Conservation (phyloP, 2,329 filamentous ascomycete genomes). For the Arthrobotrys pseudoclavata region DNA sequence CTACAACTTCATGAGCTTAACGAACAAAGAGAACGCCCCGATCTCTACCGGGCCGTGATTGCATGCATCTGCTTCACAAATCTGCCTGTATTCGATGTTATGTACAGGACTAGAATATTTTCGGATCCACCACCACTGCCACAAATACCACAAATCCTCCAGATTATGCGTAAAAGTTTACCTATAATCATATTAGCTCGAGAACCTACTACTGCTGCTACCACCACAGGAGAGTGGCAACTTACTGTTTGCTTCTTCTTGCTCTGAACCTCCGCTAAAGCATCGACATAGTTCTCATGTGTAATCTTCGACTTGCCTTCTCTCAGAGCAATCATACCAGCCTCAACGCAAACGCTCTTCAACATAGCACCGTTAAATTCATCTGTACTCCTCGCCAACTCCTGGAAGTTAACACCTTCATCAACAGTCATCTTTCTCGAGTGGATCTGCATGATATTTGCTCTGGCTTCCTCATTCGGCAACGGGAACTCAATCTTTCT, state of each 20-base stretch:
- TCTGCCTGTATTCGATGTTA: constrained; percentile 51
- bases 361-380: constrained; percentile 98
- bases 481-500: constrained; percentile 98
- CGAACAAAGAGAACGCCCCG: not conserved
- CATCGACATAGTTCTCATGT: constrained; percentile 98
- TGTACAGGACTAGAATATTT: constrained; percentile 47
- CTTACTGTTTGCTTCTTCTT: constrained; percentile 88
- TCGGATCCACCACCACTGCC: constrained; percentile 11
- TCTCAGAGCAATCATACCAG: constrained; percentile 97
- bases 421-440: constrained; percentile 98
- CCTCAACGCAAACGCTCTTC: constrained; percentile 98
- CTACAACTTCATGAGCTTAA: not conserved
- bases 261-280: constrained; percentile 93
- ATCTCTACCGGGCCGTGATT: not conserved
- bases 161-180: constrained; percentile 63
- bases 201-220: constrained; percentile 63
- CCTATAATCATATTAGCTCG: constrained; percentile 57
- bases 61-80: constrained; percentile 12
- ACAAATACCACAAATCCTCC: constrained; percentile 5
- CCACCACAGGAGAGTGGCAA: constrained; percentile 29
- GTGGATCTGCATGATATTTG: constrained; percentile 97
- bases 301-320: constrained; percentile 96
- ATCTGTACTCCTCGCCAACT: constrained; percentile 94
- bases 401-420: constrained; percentile 92
- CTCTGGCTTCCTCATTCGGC: constrained; percentile 96